Evolutionary conservation across 208 protist species (phyloP), one percentile per base, ranked within the genome.

Genomic region (Strigomonas galati): DNA sequence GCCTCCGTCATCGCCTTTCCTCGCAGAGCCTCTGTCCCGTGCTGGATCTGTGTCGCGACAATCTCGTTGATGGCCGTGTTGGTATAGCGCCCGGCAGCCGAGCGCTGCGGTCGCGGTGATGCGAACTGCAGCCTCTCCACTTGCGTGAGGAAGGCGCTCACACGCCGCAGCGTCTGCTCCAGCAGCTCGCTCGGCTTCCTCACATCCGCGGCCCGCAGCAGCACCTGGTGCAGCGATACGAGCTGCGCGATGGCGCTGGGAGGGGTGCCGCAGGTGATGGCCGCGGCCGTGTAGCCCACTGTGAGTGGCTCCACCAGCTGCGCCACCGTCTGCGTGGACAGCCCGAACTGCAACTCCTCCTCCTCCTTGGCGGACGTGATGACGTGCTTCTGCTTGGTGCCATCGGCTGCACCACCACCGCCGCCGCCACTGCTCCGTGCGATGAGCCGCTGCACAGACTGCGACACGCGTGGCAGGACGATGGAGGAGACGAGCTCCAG

Each of bases 51-150:
- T 14, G 67, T 62, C 9, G 79, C 76, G n/a, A 92, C 71, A 19
- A 92, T 69, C 52, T 87, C 71, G 63, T 92, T 79, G 32, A 92
- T 51, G 17, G 80, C 73, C 23, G 65, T 65, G 61, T 62, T 72
- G 55, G 73, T 73, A 46, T 67, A 60, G 40, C 82, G 76, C n/a
- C 75, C 65, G 55, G 78, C 58, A 19, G 73, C 58, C 10, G 82
- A 87, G 26, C 68, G 65, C 21, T 72, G 73, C 43, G 82, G 78
- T 2, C 82, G 74, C 21, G 21, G 15, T 15, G 77, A 40, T 14
- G 68, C 66, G 46, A 86, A 65, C 5, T 74, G 69, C 65, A 75
- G 64, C 2, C 71, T 66, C 14, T 62, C 56, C 7, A 62, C 31
- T 5, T 15, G 30, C 30, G 30, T 24, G 2, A 62, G 14, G 2